phyloP scores from a whole-genome alignment of 2,329 filamentous ascomycete species.

The Ophiocordyceps camponoti-rufipedis region DNA sequence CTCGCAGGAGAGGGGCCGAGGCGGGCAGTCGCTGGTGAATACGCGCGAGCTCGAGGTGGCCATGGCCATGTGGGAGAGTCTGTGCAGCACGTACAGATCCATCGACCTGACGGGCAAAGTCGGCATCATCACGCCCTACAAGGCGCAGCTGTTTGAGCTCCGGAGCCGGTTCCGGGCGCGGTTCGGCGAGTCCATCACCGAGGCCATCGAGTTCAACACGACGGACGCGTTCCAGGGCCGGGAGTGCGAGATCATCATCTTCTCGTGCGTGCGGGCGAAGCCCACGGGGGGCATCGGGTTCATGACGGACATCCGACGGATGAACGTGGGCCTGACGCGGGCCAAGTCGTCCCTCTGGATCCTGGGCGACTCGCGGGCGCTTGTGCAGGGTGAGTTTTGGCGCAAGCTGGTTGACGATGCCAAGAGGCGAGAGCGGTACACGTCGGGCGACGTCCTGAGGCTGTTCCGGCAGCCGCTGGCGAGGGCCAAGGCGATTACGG shows the following conservation, averaged over 20 bases:
- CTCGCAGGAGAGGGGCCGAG: slow-evolving; percentile 61
- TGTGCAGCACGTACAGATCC: slow-evolving; percentile 51
- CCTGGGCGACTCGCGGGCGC: slow-evolving; percentile 73
- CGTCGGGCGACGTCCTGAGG: slow-evolving; percentile 38
- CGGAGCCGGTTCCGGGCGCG: slow-evolving; percentile 52
- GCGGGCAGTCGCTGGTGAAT: slow-evolving; percentile 83
- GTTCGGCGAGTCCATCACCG: slow-evolving; percentile 59
- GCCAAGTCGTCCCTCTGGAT: slow-evolving; percentile 96
- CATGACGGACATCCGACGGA: slow-evolving; percentile 92
- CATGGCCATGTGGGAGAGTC: slow-evolving; percentile 64
- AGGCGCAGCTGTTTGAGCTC: slow-evolving; percentile 72
- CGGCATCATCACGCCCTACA: slow-evolving; percentile 96
- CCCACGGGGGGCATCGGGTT: slow-evolving; percentile 94
- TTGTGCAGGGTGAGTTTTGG: slow-evolving; percentile 85
- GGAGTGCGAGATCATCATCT: slow-evolving; percentile 96
- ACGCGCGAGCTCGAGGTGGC: slow-evolving; percentile 72
- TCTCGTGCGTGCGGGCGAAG: slow-evolving; percentile 90
- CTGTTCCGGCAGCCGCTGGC: slow-evolving; percentile 27
- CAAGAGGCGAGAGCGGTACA: slow-evolving; percentile 55
- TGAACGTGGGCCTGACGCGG: slow-evolving; percentile 96
- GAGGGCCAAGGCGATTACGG: slow-evolving; percentile 12
- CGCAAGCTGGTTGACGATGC: slow-evolving; percentile 70
- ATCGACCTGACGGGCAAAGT: slow-evolving; percentile 67
- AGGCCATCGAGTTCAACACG: slow-evolving; percentile 89
- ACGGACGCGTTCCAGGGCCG: slow-evolving; percentile 96